Base-by-base conservation (phyloP, 1,284 basidiomycete species). In the Naganishia albida region DNA sequence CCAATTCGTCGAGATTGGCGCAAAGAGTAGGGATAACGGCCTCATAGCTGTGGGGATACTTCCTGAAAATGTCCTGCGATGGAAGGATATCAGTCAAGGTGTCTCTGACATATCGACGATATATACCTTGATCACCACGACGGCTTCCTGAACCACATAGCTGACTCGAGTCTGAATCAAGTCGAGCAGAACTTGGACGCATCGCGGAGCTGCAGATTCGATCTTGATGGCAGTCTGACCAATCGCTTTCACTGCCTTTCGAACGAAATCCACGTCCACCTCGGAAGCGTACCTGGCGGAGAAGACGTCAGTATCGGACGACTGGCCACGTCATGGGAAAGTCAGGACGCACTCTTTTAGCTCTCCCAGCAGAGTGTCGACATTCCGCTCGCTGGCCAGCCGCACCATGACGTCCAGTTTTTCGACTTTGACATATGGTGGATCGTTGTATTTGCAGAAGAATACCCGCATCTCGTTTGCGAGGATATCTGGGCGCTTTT, bases 361-460 rank as follows among this genome's bases (percentile, higher is more conserved):
- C 78, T 99, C 96, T 18, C 93, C 88, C 2, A 99, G 81, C 4
- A 99, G 90, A 70, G 96, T 92, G 71, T 85, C 85, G 39, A 91
- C 90, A 75, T 98, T 99, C 74, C 91, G 88, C 70, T 93, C 88
- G 53, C 88, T 87, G 15, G 93, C 91, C 26, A 99, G 83, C 18
- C 96, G 86, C 77, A 98, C 96, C 88, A 99, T 98, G 73, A 99
- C 98, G 77, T 99, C 96, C 65, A 99, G 83, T 76, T 99, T 99
- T 62, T 94, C 94, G 42, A 99, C 85, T 78, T 99, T 99, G 79
- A 99, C 93, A 78, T 99, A 99, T 69, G 96, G 93, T 1, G 96
- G 96, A 75, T 99, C 96, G 75, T 98, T 99, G 80, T 99, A 99
- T 80, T 98, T 99, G 88, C 94, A 98, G 81, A 99, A 99, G 81